Evolutionary conservation across 352 stramenopile species (phyloP), one percentile per base, ranked within the genome.

Genomic region (Phytophthora hibernalis): DNA sequence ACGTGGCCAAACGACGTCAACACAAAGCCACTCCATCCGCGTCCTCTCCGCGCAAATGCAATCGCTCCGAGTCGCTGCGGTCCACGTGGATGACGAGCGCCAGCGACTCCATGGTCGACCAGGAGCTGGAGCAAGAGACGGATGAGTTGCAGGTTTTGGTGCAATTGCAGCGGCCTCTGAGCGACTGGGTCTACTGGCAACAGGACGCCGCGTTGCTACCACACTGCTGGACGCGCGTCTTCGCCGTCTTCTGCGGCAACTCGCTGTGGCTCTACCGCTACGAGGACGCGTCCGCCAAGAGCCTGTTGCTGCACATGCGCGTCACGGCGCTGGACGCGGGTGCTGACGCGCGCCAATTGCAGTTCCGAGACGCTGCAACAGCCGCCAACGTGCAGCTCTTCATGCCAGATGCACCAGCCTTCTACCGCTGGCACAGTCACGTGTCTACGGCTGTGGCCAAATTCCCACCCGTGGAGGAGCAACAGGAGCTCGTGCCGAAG

Each of bases 181-280:
- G 61, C 50, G 76, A 80, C 45, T 84, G 73, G 73, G 73, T 80
- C 59, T 82, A 84, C 45, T 84, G 73, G 73, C 76, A 84, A 54
- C 66, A 70, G 5, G 67, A 82, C 51, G 59, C 54, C 10, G 54
- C 63, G 18, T n/a, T 51, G 18, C 69, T 80, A 1, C 77, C 77
- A 3, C 47, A 80, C 30, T 82, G 70, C 55, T 85, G 77, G 77
- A 85, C 77, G 11, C 44, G 62, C n/a, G 74, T 85, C 12, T 85
- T 82, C 52, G 77, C 77, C 20, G 67, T 85, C n/a, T 74, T 82
- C 33, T 70, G 56, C 33, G 61, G 62, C 49, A 56, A 70, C 24
- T 28, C 59, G 18, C 40, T 85, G 20, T 82, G 70, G 58, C 68
- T 85, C 15, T 82, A 85, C 33, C 66, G 72, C 37, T 85, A 81